Evolutionary conservation across 176 grass and related monocot genomes (phyloP).

Genomic region (Echinochloa phyllopogon): DNA sequence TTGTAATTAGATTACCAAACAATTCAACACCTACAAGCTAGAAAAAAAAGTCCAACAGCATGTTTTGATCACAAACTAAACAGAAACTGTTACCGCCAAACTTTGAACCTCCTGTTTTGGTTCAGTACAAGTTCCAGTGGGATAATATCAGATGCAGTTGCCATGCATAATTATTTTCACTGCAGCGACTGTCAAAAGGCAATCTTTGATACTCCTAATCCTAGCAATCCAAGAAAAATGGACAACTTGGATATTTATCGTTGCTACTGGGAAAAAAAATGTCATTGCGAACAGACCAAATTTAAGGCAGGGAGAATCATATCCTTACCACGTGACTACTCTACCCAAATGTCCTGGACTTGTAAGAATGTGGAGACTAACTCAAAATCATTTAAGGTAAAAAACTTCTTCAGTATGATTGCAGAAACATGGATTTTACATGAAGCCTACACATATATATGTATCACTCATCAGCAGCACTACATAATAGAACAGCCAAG

Average conservation of each 20-base stretch:
- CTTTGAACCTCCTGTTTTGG: slow-evolving; percentile 11
- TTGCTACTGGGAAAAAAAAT: neutral
- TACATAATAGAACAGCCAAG: neutral
- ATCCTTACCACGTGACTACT: neutral
- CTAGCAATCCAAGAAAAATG: slow-evolving; percentile 10
- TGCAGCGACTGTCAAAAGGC: neutral
- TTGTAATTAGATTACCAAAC: neutral
- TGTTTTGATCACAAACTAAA: slow-evolving; percentile 25
- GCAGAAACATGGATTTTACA: slow-evolving; percentile 13
- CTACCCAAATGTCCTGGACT: neutral
- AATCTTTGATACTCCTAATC: neutral
- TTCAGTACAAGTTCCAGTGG: slow-evolving; percentile 26
- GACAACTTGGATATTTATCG: neutral
- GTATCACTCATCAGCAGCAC: neutral
- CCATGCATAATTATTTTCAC: neutral
- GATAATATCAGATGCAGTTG: neutral
- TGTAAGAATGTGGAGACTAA: neutral
- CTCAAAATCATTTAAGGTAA: neutral
- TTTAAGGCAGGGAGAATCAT: neutral
- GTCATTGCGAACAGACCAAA: neutral
- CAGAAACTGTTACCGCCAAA: neutral
- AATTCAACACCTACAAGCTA: slow-evolving; percentile 13
- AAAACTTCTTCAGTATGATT: neutral
- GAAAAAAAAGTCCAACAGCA: slow-evolving; percentile 6
- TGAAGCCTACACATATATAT: neutral